Base-by-base conservation (phyloP, 495 filamentous ascomycete species). In the Aspergillus campestris region DNA sequence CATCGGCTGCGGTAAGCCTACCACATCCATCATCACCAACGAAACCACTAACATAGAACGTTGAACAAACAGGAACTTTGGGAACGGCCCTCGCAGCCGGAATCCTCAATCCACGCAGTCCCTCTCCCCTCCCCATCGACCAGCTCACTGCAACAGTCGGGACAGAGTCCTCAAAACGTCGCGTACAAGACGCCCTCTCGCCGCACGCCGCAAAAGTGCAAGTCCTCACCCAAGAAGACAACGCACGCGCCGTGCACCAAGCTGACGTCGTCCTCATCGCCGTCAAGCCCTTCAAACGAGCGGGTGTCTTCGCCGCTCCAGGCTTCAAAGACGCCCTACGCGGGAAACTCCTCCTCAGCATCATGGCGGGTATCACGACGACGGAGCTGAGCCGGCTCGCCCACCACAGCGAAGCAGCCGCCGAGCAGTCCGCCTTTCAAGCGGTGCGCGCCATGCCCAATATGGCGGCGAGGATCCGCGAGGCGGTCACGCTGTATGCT, bases 391-490 rank as follows among this genome's bases (percentile, higher is more conserved):
- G 36, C 30, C 36, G 36, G 11, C 34, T 44, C n/a, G 12, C 34
- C 18, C 32, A 30, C 38, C 30, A 30, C 38, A 14, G 27, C 9
- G 27, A 31, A 12, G 39, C 39, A 12, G 24, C 6, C 3, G 8
- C 27, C 2, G 24, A n/a, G n/a, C n/a, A n/a, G n/a, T n/a, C 15
- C 32, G 6, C 14, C 30, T 49, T 10, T 27, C 36, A 12, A 53
- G 55, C 13, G 27, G 41, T 57, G 30, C 57, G 57, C 38, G 55
- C 54, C 3, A 60, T 60, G 57, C 57, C 57, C 31, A 60, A 60
- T 39, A 60, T 49, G 32, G 77, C 77, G 5, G 52, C 50, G 11
- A 50, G 45, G 27, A 48, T 59, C 37, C 49, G 54, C n/a, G 41
- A 47, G 31, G 55, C 56, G 27, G 49, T 54, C 13, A 59, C 53